phyloP scores from a whole-genome alignment of 768 basidiomycete species.

The Trichaptum fuscoviolaceum region DNA sequence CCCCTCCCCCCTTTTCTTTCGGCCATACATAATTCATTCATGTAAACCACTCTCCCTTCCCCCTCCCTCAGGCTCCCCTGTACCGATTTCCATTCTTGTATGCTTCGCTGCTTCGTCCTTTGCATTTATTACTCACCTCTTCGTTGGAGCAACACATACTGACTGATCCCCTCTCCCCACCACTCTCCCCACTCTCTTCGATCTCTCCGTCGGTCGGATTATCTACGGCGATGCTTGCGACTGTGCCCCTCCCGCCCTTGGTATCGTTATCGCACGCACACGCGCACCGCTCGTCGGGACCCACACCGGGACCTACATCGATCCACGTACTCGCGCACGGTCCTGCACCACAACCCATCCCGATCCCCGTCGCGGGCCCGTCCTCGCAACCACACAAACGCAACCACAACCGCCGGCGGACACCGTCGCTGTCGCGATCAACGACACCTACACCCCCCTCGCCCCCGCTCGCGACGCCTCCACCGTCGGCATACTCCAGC shows the following conservation, averaged over 20 bases:
- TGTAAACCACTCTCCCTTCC: background rate
- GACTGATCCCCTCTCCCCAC: background rate
- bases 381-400: constrained; percentile 5
- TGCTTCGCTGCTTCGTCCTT: background rate
- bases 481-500: background rate
- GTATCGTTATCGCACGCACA: background rate
- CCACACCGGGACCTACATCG: constrained; percentile 2
- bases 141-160: background rate
- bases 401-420: constrained; percentile 17
- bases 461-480: background rate
- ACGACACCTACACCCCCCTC: constrained; percentile 5
- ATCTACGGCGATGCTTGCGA: background rate
- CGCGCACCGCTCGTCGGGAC: background rate
- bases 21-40: background rate
- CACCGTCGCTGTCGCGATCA: constrained; percentile 9
- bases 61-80: background rate
- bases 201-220: background rate
- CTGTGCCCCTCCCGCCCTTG: background rate
- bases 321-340: background rate
- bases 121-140: background rate
- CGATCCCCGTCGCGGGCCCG: constrained; percentile 3
- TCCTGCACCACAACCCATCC: background rate
- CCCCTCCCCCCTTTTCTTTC: too few relatives aligned
- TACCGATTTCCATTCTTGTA: background rate
- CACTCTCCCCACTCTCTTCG: background rate